Evolutionary conservation across 1,284 basidiomycete species (phyloP).

Genomic region (Marasmius sp.): DNA sequence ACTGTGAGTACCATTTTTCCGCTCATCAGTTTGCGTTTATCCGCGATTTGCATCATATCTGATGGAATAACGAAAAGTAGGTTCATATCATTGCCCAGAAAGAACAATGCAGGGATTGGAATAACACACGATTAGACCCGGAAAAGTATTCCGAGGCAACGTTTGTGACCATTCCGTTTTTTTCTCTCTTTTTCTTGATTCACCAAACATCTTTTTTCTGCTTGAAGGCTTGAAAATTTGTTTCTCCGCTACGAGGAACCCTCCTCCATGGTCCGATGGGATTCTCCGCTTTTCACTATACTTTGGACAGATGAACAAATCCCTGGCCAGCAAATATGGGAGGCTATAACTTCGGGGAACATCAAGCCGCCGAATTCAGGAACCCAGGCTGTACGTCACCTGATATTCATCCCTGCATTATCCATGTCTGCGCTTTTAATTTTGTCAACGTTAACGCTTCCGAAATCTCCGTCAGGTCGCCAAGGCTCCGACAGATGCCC

Average conservation of each 20-base stretch:
- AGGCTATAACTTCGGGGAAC: constrained; percentile 74
- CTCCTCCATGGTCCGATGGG: constrained; percentile 96
- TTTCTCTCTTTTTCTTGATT: neutral
- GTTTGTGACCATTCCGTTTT: constrained; percentile 41
- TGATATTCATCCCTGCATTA: neutral
- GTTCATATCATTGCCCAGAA: constrained; percentile 77
- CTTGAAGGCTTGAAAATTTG: constrained; percentile 81
- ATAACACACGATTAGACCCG: constrained; percentile 50
- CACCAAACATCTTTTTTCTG: constrained; percentile 1
- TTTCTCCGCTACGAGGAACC: constrained; percentile 93
- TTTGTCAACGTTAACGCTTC: neutral
- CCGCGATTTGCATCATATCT: constrained; percentile 1
- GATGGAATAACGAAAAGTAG: constrained; percentile 38
- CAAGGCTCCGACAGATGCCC: constrained; percentile 80
- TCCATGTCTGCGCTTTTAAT: neutral
- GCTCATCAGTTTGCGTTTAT: too few relatives aligned
- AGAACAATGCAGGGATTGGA: constrained; percentile 81
- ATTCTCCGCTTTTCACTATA: constrained; percentile 89
- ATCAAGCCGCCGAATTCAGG: constrained; percentile 89
- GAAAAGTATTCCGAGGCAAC: constrained; percentile 70
- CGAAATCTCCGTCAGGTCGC: constrained; percentile 46
- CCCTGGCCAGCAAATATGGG: constrained; percentile 78
- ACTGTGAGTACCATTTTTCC: constrained; percentile 63
- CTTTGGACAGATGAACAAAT: constrained; percentile 72
- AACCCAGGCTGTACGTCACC: constrained; percentile 67